Evolutionary conservation across 495 filamentous ascomycete genomes (phyloP).

Genomic region (Daldinia bambusicola): DNA sequence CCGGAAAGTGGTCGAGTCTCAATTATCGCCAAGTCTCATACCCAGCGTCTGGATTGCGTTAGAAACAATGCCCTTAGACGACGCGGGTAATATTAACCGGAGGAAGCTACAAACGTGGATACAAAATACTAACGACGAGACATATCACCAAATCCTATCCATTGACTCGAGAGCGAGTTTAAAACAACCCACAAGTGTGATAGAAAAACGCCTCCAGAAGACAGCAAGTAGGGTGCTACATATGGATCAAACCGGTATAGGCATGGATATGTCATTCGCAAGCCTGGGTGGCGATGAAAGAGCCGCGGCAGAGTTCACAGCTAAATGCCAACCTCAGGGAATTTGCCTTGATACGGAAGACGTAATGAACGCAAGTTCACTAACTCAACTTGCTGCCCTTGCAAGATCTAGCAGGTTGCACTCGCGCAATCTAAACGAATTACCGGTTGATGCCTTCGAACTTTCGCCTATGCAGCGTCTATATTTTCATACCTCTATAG

Average conservation of each 20-base stretch:
- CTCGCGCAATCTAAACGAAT: conserved; percentile 42
- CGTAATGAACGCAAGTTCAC: conserved; percentile 36
- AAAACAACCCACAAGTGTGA: conserved; percentile 48
- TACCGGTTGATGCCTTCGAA: conserved; percentile 63
- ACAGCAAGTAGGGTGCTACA: conserved; percentile 53
- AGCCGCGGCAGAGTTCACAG: conserved; percentile 53
- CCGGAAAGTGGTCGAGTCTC: conserved; percentile 45
- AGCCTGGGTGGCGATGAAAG: conserved; percentile 59
- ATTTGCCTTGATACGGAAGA: conserved; percentile 50
- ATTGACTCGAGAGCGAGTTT: conserved; percentile 52
- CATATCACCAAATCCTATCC: conserved; percentile 55
- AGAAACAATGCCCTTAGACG: conserved; percentile 57
- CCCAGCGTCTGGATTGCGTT: conserved; percentile 57
- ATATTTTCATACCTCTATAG: conserved; percentile 68
- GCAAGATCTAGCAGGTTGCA: conserved; percentile 25
- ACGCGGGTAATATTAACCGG: conserved; percentile 51
- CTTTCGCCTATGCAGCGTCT: conserved; percentile 78
- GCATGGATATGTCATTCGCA: conserved; percentile 56
- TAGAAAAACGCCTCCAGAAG: conserved; percentile 54
- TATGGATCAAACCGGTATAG: conserved; percentile 51
- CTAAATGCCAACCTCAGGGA: conserved; percentile 53
- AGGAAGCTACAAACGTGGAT: conserved; percentile 60
- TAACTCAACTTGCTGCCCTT: conserved; percentile 52
- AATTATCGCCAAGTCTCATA: conserved; percentile 43
- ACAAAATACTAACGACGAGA: conserved; percentile 59